These are phyloP conservation scores for Gnetum montanum DNA, from an alignment of 75 land plant genomes.

Conservation along the genomic window DNA sequence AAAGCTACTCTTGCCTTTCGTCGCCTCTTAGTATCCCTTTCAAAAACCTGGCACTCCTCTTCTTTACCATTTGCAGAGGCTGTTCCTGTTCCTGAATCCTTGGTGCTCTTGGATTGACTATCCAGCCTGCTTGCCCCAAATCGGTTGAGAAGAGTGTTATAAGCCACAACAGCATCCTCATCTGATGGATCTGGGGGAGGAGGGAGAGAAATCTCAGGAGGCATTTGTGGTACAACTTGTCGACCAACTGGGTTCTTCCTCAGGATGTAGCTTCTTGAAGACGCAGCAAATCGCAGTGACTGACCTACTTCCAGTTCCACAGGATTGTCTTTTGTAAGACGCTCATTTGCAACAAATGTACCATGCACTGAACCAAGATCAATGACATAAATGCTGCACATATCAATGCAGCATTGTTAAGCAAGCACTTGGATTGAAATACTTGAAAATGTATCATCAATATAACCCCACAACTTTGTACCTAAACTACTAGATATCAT, in stretches of 20 bases:
- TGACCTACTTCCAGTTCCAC: conserved; percentile 94
- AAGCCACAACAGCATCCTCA: conserved; percentile 84
- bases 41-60: conserved; percentile 7
- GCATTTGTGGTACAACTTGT: conserved; percentile 31
- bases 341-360: conserved; percentile 96
- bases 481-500: no score
- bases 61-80: conserved; percentile 10
- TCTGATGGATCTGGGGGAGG: conserved; percentile 86
- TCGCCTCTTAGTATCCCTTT: conserved; percentile 46
- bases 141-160: conserved; percentile 79
- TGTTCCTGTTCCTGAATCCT: conserved; percentile 4
- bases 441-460: no score
- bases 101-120: neutral
- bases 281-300: conserved; percentile 86
- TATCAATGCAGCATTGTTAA: conserved; percentile 3
- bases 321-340: conserved; percentile 81
- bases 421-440: no score
- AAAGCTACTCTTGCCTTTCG: conserved; percentile 61
- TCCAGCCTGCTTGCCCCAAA: conserved; percentile 38
- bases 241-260: conserved; percentile 63
- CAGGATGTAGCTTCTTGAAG: conserved; percentile 78
- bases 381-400: conserved; percentile 80
- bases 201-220: conserved; percentile 54
- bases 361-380: conserved; percentile 97
- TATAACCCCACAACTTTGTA: no score